Base-by-base conservation (phyloP, 495 filamentous ascomycete species). In the Articulospora tetracladia region DNA sequence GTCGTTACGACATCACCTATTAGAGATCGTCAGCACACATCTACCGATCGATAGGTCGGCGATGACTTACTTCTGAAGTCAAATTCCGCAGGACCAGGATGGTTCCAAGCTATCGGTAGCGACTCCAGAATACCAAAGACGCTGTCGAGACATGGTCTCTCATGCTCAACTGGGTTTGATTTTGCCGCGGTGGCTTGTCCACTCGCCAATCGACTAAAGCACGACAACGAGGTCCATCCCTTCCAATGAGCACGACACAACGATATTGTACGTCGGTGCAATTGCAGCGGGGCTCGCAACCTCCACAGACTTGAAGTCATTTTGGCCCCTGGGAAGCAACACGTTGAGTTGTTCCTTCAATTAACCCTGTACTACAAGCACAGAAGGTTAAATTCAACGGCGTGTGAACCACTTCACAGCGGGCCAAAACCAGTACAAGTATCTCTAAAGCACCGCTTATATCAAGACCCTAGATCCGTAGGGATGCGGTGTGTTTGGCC, bases 1-100 rank as follows among this genome's bases (percentile, higher is more conserved):
- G 89, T 91, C 2, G 93, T 97, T 72, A 92, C 83, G 19, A 87
- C 39, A 17, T 97, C 92, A 72, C 54, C 54, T 57, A 48, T 28
- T 74, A 91, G 20, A 55, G 12, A 23, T 82, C 19, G 87, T 89
- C 66, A 96, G 39, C 11, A 50, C 25, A 7, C 6, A 24, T 4
- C 19, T 6, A 50, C 8, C 11, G 3, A n/a, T 19, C 8, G 8
- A 3, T 15, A 7, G n/a, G 17, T 17, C 13, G 30, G 30, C 30
- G 30, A 50, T 7, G 3, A 50, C 47, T 50, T 92, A 72, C 81
- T 70, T 24, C 72, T 68, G 58, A 89, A 77, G 58, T 89, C 86
- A 66, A 83, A 86, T 54, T 81, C 80, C 1, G 84, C 83, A 0
- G 83, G 83, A 0, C 82, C 81, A 12, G 79, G 76, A 13, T 74